These are phyloP conservation scores for Balamuthia mandrillaris DNA, from an alignment of 208 protist genomes.

Conservation along the genomic window DNA sequence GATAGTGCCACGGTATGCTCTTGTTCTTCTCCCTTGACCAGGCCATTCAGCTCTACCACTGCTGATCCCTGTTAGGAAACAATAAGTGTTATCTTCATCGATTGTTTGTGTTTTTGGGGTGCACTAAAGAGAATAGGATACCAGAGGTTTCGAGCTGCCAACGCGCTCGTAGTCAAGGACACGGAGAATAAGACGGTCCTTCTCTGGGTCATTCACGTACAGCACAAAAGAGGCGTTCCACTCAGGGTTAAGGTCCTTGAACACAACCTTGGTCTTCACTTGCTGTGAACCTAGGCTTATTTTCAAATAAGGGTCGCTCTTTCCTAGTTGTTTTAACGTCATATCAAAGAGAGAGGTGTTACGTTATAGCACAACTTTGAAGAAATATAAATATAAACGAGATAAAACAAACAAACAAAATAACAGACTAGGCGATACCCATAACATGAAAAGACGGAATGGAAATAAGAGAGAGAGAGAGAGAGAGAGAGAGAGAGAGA, in stretches of 20 bases:
- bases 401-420: not conserved
- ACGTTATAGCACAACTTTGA: not conserved
- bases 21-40: not conserved
- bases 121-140: not conserved
- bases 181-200: not conserved
- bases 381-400: not conserved
- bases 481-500: not conserved
- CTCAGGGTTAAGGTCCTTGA: not conserved
- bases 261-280: not conserved
- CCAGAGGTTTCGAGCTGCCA: not conserved
- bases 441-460: not conserved
- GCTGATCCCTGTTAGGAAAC: constrained; percentile 16
- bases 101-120: no score
- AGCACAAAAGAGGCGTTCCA: not conserved
- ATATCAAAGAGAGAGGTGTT: not conserved
- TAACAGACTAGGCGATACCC: not conserved
- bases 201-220: not conserved
- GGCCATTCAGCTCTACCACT: not conserved
- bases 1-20: not conserved
- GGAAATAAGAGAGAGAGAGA: not conserved
- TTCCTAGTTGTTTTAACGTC: not conserved
- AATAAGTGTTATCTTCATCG: no score
- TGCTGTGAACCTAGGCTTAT: not conserved
- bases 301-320: not conserved
- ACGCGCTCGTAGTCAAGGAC: constrained; percentile 15